phyloP scores from a whole-genome alignment of 495 filamentous ascomycete genomes.

The Lepidopterella palustris region DNA sequence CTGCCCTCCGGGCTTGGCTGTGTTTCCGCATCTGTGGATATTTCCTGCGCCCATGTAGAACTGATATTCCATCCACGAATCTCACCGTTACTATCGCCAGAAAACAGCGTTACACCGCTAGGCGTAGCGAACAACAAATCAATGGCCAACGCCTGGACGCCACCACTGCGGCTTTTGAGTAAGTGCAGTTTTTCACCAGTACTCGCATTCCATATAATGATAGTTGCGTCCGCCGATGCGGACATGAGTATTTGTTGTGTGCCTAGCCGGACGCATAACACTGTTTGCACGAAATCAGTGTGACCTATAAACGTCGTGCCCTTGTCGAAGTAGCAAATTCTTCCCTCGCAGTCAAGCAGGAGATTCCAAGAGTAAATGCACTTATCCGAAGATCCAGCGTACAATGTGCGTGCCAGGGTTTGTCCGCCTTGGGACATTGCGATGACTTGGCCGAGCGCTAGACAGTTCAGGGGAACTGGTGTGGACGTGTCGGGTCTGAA shows the following conservation, averaged over 20 bases:
- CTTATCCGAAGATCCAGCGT: conserved; percentile 92
- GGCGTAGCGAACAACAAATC: conserved; percentile 45
- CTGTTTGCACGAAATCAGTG: conserved; percentile 80
- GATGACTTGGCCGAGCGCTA: too few relatives aligned
- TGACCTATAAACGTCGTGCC: conserved; percentile 77
- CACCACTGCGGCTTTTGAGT: conserved; percentile 69
- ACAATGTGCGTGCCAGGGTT: conserved; percentile 53
- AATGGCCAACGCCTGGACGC: conserved; percentile 65
- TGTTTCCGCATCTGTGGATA: conserved; percentile 13
- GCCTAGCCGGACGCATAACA: conserved; percentile 43
- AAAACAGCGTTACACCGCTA: conserved; percentile 55
- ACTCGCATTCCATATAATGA: conserved; percentile 71
- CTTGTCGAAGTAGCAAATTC: too few relatives aligned
- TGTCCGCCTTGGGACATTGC: too few relatives aligned
- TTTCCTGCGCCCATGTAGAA: too few relatives aligned
- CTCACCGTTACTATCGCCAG: conserved; percentile 75
- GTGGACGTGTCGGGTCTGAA: too few relatives aligned
- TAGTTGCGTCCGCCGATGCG: conserved; percentile 77
- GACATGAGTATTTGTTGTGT: conserved; percentile 67
- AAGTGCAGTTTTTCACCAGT: conserved; percentile 63
- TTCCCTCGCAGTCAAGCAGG: conserved; percentile 43
- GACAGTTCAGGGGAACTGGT: too few relatives aligned
- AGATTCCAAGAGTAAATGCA: conserved; percentile 75
- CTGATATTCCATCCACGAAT: conserved; percentile 66
- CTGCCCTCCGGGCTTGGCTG: conserved; percentile 5